Conservation (phyloP, 495 filamentous ascomycete genomes). For the Penicillium antarcticum region DNA sequence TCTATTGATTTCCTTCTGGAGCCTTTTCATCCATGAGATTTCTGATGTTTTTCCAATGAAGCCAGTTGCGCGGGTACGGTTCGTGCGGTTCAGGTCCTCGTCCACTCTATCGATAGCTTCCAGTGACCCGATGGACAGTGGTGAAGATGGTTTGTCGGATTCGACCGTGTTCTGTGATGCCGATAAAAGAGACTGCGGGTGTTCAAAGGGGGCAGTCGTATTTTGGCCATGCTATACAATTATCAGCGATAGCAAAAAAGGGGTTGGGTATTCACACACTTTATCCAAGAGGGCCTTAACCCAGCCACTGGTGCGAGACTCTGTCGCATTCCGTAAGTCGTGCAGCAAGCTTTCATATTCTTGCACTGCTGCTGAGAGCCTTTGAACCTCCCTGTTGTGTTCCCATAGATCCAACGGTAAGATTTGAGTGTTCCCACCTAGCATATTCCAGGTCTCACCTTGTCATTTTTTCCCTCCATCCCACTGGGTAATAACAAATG, state of each 20-base stretch:
- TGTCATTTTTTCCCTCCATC: conserved; percentile 56
- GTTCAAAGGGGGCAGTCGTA: conserved; percentile 23
- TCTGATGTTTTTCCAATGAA: conserved; percentile 67
- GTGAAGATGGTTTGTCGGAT: conserved; percentile 16
- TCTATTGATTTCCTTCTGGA: conserved; percentile 35
- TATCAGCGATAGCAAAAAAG: background rate
- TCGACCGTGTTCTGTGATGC: conserved; percentile 34
- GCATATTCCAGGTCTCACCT: conserved; percentile 34
- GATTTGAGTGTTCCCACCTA: background rate
- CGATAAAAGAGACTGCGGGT: conserved; percentile 28
- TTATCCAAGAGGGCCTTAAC: conserved; percentile 42
- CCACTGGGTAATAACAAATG: conserved; percentile 52
- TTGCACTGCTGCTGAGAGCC: conserved; percentile 40
- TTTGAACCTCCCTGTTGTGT: conserved; percentile 34
- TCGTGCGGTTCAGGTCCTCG: conserved; percentile 56
- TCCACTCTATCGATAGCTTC: conserved; percentile 59
- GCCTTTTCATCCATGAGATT: conserved; percentile 57
- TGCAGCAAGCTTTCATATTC: conserved; percentile 50
- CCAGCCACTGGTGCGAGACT: conserved; percentile 27
- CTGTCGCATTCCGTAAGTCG: conserved; percentile 33
- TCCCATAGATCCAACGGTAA: background rate
- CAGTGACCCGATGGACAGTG: conserved; percentile 58
- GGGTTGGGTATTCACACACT: conserved; percentile 19
- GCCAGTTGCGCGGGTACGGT: conserved; percentile 51
- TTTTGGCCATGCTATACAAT: conserved; percentile 17